Conservation (phyloP, 306 rosid genomes). For the Urtica urens region DNA sequence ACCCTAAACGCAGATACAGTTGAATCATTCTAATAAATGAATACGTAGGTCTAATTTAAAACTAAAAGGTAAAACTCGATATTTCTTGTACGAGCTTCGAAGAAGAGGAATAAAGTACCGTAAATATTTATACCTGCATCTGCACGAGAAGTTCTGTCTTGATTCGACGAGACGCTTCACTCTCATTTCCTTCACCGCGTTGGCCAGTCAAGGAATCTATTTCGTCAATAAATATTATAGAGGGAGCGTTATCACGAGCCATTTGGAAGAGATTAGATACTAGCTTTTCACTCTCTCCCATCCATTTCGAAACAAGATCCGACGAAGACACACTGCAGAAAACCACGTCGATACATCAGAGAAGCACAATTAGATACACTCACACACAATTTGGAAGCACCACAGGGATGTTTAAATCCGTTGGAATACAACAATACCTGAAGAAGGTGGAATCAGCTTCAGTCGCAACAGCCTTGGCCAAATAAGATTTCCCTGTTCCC, state of each 20-base stretch:
- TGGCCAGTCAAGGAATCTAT: constrained; percentile 93
- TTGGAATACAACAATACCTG: constrained; percentile 67
- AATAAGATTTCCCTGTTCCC: constrained; percentile 95
- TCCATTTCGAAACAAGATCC: constrained; percentile 97
- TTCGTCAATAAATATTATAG: constrained; percentile 91
- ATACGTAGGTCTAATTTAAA: neutral
- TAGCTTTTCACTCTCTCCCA: constrained; percentile 99
- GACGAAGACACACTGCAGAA: constrained; percentile 74
- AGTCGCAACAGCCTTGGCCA: constrained; percentile 99
- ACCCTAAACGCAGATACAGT: constrained; percentile 37
- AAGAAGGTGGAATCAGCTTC: constrained; percentile 98
- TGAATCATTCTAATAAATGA: neutral
- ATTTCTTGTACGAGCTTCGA: too few species aligned
- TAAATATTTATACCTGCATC: too few species aligned
- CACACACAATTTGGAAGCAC: neutral
- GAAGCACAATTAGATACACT: neutral
- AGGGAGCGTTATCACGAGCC: constrained; percentile 97
- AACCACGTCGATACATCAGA: constrained; percentile 1
- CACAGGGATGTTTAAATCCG: too few species aligned
- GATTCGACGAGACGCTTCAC: constrained; percentile 97
- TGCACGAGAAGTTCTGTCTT: constrained; percentile 98
- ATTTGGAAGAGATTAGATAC: constrained; percentile 95
- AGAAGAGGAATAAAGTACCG: constrained; percentile 27
- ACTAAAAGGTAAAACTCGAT: too few species aligned
- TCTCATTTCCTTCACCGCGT: constrained; percentile 98